Percentiles rank a stretch among this genome's conserved stretches.
Evolutionary conservation across 116 monocot species (phyloP).

Genomic region (Thalassia testudinum): DNA sequence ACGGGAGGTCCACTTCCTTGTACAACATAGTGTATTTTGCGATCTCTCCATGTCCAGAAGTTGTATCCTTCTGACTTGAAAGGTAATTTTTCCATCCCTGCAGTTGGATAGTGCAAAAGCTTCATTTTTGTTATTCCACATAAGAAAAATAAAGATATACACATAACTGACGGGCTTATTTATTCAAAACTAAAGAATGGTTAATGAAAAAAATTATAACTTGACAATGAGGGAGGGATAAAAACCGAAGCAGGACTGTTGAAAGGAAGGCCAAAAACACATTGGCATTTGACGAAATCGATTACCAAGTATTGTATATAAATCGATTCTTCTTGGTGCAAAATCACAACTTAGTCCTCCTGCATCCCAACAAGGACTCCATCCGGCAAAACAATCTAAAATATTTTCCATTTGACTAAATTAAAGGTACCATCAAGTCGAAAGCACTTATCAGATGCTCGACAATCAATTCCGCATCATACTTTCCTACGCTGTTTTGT

Average conservation of each 20-base stretch:
- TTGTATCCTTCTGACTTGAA: slow-evolving; percentile 86
- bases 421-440: too few species aligned
- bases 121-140: background rate
- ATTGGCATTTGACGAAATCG: background rate
- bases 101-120: background rate
- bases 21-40: slow-evolving; percentile 87
- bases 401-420: too few species aligned
- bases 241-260: background rate
- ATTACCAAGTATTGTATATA: too few species aligned
- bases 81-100: slow-evolving; percentile 68
- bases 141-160: background rate
- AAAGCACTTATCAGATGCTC: too few species aligned
- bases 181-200: background rate
- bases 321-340: too few species aligned
- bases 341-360: too few species aligned
- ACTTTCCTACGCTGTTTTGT: background rate
- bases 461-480: too few species aligned
- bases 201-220: background rate
- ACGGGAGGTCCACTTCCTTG: slow-evolving; percentile 64
- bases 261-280: background rate
- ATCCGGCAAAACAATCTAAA: too few species aligned
- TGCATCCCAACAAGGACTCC: too few species aligned
- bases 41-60: slow-evolving; percentile 89
- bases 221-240: background rate
- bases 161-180: background rate